Evolutionary conservation across 768 basidiomycete genomes (phyloP).

Genomic region (Collybia mongolica): DNA sequence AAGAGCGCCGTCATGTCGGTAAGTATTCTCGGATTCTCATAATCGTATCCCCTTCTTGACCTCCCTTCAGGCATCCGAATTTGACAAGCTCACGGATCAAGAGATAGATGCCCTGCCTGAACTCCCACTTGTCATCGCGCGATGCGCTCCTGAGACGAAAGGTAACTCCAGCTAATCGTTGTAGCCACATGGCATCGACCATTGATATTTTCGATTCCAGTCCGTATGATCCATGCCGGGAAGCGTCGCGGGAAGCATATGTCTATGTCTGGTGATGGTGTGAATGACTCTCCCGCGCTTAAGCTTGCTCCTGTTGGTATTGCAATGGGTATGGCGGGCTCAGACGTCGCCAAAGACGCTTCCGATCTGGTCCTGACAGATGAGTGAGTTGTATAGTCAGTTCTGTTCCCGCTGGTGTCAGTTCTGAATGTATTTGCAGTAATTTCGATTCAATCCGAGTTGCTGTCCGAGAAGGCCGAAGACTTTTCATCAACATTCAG

Average conservation of each 20-base stretch:
- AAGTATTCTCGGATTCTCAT: no score
- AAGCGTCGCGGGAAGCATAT: conserved; percentile 51
- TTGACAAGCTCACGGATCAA: conserved; percentile 51
- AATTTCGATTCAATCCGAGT: conserved; percentile 61
- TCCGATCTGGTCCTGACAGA: conserved; percentile 57
- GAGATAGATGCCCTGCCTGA: conserved; percentile 48
- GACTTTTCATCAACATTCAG: conserved; percentile 56
- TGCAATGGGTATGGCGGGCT: conserved; percentile 56
- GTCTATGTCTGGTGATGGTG: conserved; percentile 63
- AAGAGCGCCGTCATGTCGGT: conserved; percentile 35
- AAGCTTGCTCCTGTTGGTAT: conserved; percentile 56
- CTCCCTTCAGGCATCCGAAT: conserved; percentile 30
- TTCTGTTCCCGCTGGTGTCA: not conserved
- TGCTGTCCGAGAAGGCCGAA: conserved; percentile 55
- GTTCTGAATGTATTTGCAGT: conserved; percentile 15
- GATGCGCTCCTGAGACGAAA: conserved; percentile 55
- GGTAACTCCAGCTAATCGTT: conserved; percentile 13
- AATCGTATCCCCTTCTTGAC: no score
- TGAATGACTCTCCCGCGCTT: conserved; percentile 59
- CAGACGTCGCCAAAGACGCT: conserved; percentile 55
- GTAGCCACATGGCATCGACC: not conserved
- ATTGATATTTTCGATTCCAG: conserved; percentile 11
- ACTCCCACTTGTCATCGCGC: conserved; percentile 57
- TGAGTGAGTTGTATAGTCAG: conserved; percentile 29
- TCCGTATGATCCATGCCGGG: conserved; percentile 57